Percentiles rank a stretch among this genome's conserved stretches.
phyloP scores from a whole-genome alignment of 345 rosid species.

The Barbarea vulgaris region DNA sequence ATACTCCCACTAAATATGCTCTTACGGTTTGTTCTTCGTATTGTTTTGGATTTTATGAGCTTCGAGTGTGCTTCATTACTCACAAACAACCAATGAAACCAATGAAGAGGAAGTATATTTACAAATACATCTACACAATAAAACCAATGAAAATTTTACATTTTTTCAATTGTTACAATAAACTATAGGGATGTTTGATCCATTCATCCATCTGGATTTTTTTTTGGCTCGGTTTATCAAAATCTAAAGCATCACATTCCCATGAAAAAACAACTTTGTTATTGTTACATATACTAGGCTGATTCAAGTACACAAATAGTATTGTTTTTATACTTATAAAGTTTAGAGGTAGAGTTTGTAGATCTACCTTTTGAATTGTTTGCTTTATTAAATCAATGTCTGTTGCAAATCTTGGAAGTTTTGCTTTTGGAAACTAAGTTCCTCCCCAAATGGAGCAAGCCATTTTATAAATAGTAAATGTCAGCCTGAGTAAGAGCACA shows the following conservation, averaged over 20 bases:
- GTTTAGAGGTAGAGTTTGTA: too few relatives aligned
- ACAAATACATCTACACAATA: not conserved
- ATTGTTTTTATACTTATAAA: not conserved
- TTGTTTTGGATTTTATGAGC: not conserved
- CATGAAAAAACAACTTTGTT: not conserved
- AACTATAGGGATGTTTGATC: not conserved
- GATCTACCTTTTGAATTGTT: too few relatives aligned
- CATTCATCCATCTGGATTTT: not conserved
- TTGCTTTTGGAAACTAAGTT: not conserved
- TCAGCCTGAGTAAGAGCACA: not conserved
- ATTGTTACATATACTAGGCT: not conserved
- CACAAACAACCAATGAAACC: too few relatives aligned
- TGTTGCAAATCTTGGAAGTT: not conserved
- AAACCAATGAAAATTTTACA: not conserved
- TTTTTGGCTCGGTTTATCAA: not conserved
- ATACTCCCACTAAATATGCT: too few relatives aligned
- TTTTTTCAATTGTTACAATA: not conserved
- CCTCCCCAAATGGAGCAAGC: not conserved
- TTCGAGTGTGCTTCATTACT: slow-evolving; percentile 2
- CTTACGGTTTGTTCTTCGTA: slow-evolving; percentile 29
- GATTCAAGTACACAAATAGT: not conserved
- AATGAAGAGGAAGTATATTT: not conserved
- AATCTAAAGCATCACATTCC: not conserved
- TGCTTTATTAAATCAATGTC: not conserved
- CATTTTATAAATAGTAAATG: not conserved